A percentile compares a stretch with the other conserved stretches of the same genome.
phyloP scores from a whole-genome alignment of 129 eudicot genomes.

The carrot (Daucus carota) region DH1_v3.0 NC_030389.2:38933501-38934000 shows the following conservation, averaged over 20 bases:
- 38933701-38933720: neutral
- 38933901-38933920: too few relatives aligned
- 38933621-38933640: conserved; percentile 74
- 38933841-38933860: conserved; percentile 79
- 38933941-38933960: neutral
- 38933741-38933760: conserved; percentile 86
- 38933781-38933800: conserved; percentile 88
- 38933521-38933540: conserved; percentile 30
- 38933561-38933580: conserved; percentile 65
- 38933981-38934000: conserved; percentile 73
- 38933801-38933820: conserved; percentile 88
- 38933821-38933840: conserved; percentile 85
- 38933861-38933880: conserved; percentile 76
- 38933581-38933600: conserved; percentile 78
- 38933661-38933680: conserved; percentile 2
- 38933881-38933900: conserved; percentile 65
- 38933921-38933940: neutral
- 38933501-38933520: conserved; percentile 38
- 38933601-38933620: conserved; percentile 96
- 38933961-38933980: conserved; percentile 50
- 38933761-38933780: conserved; percentile 81
- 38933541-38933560: conserved; percentile 17
- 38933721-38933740: conserved; percentile 11
- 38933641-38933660: conserved; percentile 52
- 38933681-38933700: neutral